Conservation (phyloP, 768 basidiomycete genomes). For the Hygrophoropsis aurantiaca region DNA sequence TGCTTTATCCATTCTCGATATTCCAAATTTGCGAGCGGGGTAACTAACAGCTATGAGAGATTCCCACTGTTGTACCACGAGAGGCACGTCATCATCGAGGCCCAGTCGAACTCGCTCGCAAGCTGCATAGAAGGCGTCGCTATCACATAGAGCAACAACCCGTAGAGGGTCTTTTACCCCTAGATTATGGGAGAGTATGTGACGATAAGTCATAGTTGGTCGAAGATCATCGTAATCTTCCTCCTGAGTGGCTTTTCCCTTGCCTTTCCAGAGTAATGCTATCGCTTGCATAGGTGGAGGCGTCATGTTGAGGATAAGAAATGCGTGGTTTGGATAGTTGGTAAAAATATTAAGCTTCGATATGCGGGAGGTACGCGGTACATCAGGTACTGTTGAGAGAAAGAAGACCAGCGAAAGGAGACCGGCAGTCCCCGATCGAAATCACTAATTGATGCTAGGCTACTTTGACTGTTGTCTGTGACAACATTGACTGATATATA, state of each 20-base stretch:
- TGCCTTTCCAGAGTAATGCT: slow-evolving; percentile 57
- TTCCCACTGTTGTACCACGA: slow-evolving; percentile 89
- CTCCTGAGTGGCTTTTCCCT: slow-evolving; percentile 43
- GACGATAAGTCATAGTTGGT: slow-evolving; percentile 77
- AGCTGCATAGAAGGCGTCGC: slow-evolving; percentile 80
- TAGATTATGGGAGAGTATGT: slow-evolving; percentile 65
- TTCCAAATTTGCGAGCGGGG: slow-evolving; percentile 88
- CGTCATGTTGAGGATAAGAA: too few species aligned
- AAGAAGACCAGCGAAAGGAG: too few species aligned
- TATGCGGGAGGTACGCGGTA: too few species aligned
- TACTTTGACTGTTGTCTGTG: too few species aligned
- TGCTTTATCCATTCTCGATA: slow-evolving; percentile 85
- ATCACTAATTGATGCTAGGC: too few species aligned
- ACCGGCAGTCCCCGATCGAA: too few species aligned
- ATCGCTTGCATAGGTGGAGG: too few species aligned
- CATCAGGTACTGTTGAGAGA: too few species aligned
- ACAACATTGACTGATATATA: too few species aligned
- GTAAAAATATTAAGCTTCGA: too few species aligned
- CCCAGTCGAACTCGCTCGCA: slow-evolving; percentile 85
- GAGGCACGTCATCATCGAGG: slow-evolving; percentile 58
- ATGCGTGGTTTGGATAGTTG: too few species aligned
- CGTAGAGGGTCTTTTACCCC: slow-evolving; percentile 77
- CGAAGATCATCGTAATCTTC: slow-evolving; percentile 59
- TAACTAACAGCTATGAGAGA: slow-evolving; percentile 94
- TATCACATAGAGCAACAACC: slow-evolving; percentile 88